Base-by-base conservation (phyloP, 805 yeast genomes). In the Starmerella bombicola region DNA sequence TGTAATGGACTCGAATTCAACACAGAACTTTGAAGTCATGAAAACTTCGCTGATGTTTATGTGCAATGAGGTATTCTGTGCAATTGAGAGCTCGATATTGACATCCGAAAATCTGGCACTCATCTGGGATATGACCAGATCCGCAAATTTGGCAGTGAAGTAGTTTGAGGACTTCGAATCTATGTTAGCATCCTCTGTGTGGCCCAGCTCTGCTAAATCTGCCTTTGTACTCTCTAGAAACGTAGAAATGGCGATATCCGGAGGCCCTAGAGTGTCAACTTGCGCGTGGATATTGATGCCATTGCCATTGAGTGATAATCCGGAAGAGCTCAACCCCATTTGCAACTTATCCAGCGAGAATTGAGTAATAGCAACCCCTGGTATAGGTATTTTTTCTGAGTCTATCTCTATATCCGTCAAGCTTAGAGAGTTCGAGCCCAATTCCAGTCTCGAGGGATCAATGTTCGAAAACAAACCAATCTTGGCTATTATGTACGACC, bases 401-500 rank as follows among this genome's bases (percentile, higher is more conserved):
- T 80, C 88, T 22, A 86, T 60, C 36, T 75, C 68, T 8, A 86
- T 72, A 56, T 82, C 78, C 33, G 71, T 68, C 15, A 71, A 51
- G 4, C 51, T 32, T 17, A 60, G 46, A 30, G 46, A 49, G 13
- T 58, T 64, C 41, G 66, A 69, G 4, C 93, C 77, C 0, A 86
- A 84, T 53, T 84, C 91, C 39, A 86, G 58, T 55, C 84, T 80
- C 16, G 84, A 79, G 16, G 84, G 65, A 57, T 85, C 93, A 18
- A 85, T 71, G 49, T 78, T 80, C 1, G 94, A 80, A 54, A 86
- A 82, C 31, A 86, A 62, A 13, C 86, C 75, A 33, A 85, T 71
- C 59, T 83, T 88, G 56, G 80, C 82, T 20, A 86, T 69, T 4
- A 85, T 73, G 58, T 83, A 84, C 32, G 80, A 73, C 32, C 86